Evolutionary conservation across 352 stramenopile genomes (phyloP), one percentile per base, ranked within the genome.

Genomic region (Pythium oligandrum): DNA sequence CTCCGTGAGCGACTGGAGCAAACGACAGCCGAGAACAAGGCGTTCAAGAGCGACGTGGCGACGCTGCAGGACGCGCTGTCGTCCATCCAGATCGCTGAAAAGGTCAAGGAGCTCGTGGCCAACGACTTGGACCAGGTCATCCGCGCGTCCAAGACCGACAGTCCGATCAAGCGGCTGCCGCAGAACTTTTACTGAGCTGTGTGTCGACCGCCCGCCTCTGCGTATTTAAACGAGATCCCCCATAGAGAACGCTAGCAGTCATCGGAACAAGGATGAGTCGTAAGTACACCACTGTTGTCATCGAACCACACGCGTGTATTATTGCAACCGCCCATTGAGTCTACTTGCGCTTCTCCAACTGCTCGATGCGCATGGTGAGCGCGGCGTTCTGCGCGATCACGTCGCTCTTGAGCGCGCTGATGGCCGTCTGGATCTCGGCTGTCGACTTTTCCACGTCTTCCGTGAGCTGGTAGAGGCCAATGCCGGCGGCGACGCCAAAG

Each of bases 401-500:
- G 45, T 88, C 77, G 53, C 62, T 73, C 78, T 85, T 91, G 60
- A 89, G 75, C 48, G 57, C 60, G 34, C 68, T 60, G 61, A 89
- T 73, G 36, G 75, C 67, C 59, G 58, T 68, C 63, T 91, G 76
- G 63, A 91, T 88, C 57, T 86, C 66, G 47, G 81, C 60, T 44
- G 76, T 91, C 33, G 81, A 91, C 59, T 71, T 49, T 45, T 86
- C 75, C 40, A 91, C 71, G 62, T 89, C 78, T 51, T 91, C 75
- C 42, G 71, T 71, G 50, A 91, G 56, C 64, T 87, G 70, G 66
- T 82, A 87, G 26, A 91, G 76, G 0, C 78, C 81, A 44, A 84
- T 75, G 42, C 71, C 76, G 31, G 70, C 74, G 38, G 76, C 81
- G 5, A 86, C 56, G 1, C 73, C 71, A 37, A 88, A 86, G 38